Base-by-base conservation (phyloP, 2,329 filamentous ascomycete genomes). In the Cercospora berteroae region DNA sequence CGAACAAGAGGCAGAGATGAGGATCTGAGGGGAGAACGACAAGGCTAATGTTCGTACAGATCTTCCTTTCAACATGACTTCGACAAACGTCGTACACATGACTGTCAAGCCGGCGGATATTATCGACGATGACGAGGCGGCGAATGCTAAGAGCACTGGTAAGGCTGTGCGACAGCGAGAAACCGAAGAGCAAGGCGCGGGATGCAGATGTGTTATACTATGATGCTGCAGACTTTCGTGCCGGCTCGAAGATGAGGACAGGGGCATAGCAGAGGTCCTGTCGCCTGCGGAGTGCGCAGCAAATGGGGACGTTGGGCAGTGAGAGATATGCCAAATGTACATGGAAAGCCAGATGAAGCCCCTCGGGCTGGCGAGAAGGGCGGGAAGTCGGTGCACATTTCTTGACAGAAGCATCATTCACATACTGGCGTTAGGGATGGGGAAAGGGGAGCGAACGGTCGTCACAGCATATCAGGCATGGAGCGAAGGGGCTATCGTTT, bases 11-110 rank as follows among this genome's bases (percentile, higher is more conserved):
- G 69, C 93, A 88, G 82, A 93, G 94, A 96, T 86, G 27, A 60
- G 67, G 88, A 87, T 71, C 80, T 97, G 69, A 93, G 88, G 82
- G 93, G 94, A 97, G 86, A 27, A 63, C 29, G 44, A 64, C n/a
- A n/a, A 1, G 36, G 36, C 36, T 42, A n/a, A 42, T 7, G 3
- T 42, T 42, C 36, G 36, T n/a, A 60, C 23, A 18, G 60, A 39
- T 13, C 94, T 92, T 75, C 90, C 88, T 69, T 93, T 96, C 76
- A 91, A 87, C 75, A 84, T 84, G 31, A 89, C 93, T 70, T 83
- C 85, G 10, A 87, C 91, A 7, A 96, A 96, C 72, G 91, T 96
- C 29, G 89, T 97, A n/a, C 93, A 97, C 79, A 96, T 97, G 93
- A 94, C 91, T 5, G 89, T 97, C 73, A 91, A 92, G 73, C 93